A percentile compares a stretch with the other conserved stretches of the same genome.
Evolutionary conservation across 495 filamentous ascomycete genomes (phyloP).

Genomic region (Neurospora intermedia): DNA sequence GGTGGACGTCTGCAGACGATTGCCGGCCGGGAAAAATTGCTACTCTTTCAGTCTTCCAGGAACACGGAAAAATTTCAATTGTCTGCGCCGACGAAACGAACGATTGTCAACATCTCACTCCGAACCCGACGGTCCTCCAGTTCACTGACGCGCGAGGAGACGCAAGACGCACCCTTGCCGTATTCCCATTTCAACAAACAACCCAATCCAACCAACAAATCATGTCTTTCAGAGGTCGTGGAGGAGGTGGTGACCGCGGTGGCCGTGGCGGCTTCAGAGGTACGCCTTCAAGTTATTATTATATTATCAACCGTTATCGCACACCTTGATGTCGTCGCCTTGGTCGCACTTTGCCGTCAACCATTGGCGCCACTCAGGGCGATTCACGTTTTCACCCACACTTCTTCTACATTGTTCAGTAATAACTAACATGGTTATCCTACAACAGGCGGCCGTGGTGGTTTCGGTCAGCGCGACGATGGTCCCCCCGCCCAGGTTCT

Average conservation of each 20-base stretch:
- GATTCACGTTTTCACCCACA: not conserved
- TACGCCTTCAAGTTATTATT: not conserved
- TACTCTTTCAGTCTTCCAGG: not conserved
- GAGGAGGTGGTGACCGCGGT: not conserved
- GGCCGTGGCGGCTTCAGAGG: not conserved
- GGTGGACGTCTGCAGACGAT: not conserved
- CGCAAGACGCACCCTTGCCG: not conserved
- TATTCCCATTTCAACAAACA: not conserved
- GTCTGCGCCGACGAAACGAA: not conserved
- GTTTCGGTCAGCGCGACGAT: slow-evolving; percentile 41
- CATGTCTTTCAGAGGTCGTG: not conserved
- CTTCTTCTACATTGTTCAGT: not conserved
- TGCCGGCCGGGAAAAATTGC: not conserved
- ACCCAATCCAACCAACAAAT: not conserved
- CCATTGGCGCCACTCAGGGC: not conserved
- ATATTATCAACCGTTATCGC: not conserved
- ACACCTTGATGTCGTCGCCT: not conserved
- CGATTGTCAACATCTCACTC: not conserved
- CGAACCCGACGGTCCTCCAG: not conserved
- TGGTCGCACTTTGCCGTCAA: not conserved
- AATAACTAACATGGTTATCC: not conserved
- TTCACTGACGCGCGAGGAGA: not conserved
- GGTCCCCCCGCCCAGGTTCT: slow-evolving; percentile 43
- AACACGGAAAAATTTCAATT: not conserved
- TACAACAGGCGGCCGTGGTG: slow-evolving; percentile 32